These are phyloP conservation scores for Trichoderma virens DNA, from an alignment of 495 filamentous ascomycete species.

Conservation along the genomic window DNA sequence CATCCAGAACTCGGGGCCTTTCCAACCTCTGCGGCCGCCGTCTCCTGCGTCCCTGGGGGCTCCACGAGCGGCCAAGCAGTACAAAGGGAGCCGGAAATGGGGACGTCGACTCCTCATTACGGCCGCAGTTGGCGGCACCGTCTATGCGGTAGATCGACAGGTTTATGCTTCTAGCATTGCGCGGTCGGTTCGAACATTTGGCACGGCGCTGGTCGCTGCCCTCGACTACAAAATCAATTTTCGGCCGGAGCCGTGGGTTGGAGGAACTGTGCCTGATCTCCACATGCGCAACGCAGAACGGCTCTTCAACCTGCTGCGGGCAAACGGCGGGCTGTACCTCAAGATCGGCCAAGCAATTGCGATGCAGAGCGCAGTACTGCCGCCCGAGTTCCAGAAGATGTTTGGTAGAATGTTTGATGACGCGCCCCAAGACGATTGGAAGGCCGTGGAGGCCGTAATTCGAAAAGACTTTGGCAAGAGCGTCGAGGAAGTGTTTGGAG, in stretches of 20 bases:
- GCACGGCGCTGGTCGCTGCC: conserved; percentile 70
- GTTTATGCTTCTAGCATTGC: conserved; percentile 70
- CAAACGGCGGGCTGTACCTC: conserved; percentile 89
- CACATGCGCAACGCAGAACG: conserved; percentile 78
- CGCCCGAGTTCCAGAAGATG: conserved; percentile 91
- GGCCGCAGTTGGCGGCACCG: conserved; percentile 46
- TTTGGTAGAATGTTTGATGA: conserved; percentile 97
- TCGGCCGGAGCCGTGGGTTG: conserved; percentile 59
- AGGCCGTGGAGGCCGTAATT: conserved; percentile 79
- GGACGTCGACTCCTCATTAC: conserved; percentile 61
- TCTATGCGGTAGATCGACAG: conserved; percentile 61
- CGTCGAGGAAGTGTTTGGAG: conserved; percentile 81
- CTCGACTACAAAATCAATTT: conserved; percentile 97
- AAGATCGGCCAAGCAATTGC: conserved; percentile 98
- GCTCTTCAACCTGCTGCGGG: conserved; percentile 65
- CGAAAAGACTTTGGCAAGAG: conserved; percentile 78
- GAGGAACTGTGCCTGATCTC: conserved; percentile 58
- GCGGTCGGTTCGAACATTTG: conserved; percentile 76
- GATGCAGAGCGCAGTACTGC: conserved; percentile 92
- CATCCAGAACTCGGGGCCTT: conserved; percentile 26
- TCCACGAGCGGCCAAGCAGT: conserved; percentile 57
- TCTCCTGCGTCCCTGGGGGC: conserved; percentile 72
- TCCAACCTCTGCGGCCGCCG: conserved; percentile 71
- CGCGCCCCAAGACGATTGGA: conserved; percentile 89
- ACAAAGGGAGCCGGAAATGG: conserved; percentile 64